phyloP scores from a whole-genome alignment of 2,329 filamentous ascomycete genomes.

The Monilinia fructicola region DNA sequence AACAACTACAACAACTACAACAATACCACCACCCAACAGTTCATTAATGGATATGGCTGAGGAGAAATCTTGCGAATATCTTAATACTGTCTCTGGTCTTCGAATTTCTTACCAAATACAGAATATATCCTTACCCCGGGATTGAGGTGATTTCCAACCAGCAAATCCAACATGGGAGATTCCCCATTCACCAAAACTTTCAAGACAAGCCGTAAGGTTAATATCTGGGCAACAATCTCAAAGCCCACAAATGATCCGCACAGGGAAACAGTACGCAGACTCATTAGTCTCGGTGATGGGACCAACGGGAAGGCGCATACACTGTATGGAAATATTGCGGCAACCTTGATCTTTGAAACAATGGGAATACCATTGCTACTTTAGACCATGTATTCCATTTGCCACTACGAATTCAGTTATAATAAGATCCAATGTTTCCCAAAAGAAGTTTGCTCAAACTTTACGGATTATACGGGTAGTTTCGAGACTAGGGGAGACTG shows the following conservation, averaged over 20 bases:
- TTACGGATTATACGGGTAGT: constrained; percentile 49
- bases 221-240: constrained; percentile 49
- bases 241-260: constrained; percentile 33
- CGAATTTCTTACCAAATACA: constrained; percentile 45
- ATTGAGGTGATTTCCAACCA: too few species aligned
- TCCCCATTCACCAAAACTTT: too few species aligned
- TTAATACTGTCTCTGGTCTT: constrained; percentile 51
- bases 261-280: constrained; percentile 26
- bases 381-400: not conserved
- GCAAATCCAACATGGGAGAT: too few species aligned
- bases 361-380: constrained; percentile 51
- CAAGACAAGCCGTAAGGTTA: too few species aligned
- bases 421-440: constrained; percentile 54
- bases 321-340: constrained; percentile 58
- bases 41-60: constrained; percentile 20
- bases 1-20: too few species aligned
- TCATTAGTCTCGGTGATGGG: constrained; percentile 47
- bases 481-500: constrained; percentile 45
- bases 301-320: constrained; percentile 55
- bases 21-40: too few species aligned
- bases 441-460: constrained; percentile 51
- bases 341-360: constrained; percentile 58
- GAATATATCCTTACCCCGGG: constrained; percentile 44
- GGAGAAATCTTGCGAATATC: constrained; percentile 35
- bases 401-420: constrained; percentile 44